These are phyloP conservation scores for Debaryomycetaceae sp. DNA, from an alignment of 1,139 yeast genomes.

Conservation along the genomic window DNA sequence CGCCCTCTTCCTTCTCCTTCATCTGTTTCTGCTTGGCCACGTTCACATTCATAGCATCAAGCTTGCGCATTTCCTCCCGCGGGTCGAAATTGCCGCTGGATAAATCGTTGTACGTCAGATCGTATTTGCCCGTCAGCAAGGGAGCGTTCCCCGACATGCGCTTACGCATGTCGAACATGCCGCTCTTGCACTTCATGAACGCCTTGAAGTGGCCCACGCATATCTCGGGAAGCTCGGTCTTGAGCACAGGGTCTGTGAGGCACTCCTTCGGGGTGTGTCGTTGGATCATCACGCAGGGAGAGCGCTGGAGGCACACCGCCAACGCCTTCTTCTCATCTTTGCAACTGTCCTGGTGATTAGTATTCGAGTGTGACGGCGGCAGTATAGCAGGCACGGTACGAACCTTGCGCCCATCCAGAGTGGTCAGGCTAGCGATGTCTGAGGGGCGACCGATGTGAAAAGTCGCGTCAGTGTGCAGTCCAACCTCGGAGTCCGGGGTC, in stretches of 20 bases:
- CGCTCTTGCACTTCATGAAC: slow-evolving; percentile 79
- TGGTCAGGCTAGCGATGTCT: slow-evolving; percentile 1
- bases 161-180: slow-evolving; percentile 80
- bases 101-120: slow-evolving; percentile 71
- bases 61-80: slow-evolving; percentile 62
- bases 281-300: slow-evolving; percentile 90
- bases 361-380: too few species aligned
- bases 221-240: slow-evolving; percentile 71
- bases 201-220: slow-evolving; percentile 80
- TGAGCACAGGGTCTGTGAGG: slow-evolving; percentile 66
- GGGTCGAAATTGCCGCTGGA: slow-evolving; percentile 76
- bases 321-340: slow-evolving; percentile 88
- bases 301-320: slow-evolving; percentile 88
- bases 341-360: slow-evolving; percentile 46
- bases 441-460: background rate
- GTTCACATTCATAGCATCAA: slow-evolving; percentile 44
- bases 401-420: slow-evolving; percentile 31
- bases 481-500: too few species aligned
- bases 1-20: too few species aligned
- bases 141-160: slow-evolving; percentile 94
- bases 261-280: slow-evolving; percentile 88
- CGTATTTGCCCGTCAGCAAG: slow-evolving; percentile 82
- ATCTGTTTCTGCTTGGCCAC: slow-evolving; percentile 22
- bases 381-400: slow-evolving; percentile 6
- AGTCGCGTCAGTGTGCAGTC: too few species aligned